Evolutionary conservation across 148 eudicot species (phyloP).

Genomic region (Mesembryanthemum crystallinum): DNA sequence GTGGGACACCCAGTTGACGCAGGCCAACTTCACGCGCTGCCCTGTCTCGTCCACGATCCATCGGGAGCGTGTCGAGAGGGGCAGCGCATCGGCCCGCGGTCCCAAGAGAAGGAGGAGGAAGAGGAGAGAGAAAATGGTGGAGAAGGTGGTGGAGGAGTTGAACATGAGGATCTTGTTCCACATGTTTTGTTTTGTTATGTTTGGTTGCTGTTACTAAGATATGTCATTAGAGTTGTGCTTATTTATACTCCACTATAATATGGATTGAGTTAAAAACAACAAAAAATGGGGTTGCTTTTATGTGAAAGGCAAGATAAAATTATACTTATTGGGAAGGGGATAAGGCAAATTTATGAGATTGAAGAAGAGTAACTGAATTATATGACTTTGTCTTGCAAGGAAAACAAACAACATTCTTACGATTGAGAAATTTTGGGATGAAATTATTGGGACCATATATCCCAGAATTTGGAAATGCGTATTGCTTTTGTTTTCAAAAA

Average conservation of each 20-base stretch:
- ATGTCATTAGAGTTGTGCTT: neutral
- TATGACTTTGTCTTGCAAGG: too few relatives aligned
- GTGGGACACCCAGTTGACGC: conserved; percentile 83
- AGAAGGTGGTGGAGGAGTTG: neutral
- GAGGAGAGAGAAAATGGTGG: neutral
- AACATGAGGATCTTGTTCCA: neutral
- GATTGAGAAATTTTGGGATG: too few relatives aligned
- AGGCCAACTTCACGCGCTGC: conserved; percentile 70
- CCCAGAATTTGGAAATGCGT: too few relatives aligned
- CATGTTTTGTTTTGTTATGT: neutral
- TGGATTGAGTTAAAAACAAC: too few relatives aligned
- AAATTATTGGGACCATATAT: too few relatives aligned
- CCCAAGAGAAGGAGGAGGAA: neutral
- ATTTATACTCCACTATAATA: too few relatives aligned
- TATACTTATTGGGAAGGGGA: too few relatives aligned
- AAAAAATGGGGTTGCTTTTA: neutral
- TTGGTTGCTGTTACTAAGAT: neutral
- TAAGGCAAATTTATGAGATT: too few relatives aligned
- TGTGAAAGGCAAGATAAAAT: conserved; percentile 10
- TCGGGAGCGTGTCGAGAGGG: conserved; percentile 66
- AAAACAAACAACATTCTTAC: too few relatives aligned
- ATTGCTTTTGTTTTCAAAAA: too few relatives aligned
- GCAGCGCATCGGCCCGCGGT: conserved; percentile 29
- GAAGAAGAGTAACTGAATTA: too few relatives aligned
- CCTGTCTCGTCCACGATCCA: conserved; percentile 79